Conservation (phyloP, 768 basidiomycete genomes). For the Kockovaella imperatae region DNA sequence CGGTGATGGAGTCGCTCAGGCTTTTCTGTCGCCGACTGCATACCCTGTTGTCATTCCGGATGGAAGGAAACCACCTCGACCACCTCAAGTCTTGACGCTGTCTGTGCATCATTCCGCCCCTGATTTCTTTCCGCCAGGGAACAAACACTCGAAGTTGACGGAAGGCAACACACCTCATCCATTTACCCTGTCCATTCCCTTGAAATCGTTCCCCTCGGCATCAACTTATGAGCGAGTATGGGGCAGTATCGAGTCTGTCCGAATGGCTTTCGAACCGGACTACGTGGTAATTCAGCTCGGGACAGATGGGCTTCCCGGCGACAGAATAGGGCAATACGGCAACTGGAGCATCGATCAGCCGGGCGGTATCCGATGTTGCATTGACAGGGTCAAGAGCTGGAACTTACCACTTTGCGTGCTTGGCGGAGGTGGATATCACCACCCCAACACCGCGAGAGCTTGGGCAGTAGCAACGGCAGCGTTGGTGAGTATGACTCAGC, state of each 20-base stretch:
- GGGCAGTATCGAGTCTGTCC: constrained; percentile 57
- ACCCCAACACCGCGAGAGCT: constrained; percentile 73
- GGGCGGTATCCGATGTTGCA: constrained; percentile 61
- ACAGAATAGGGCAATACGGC: constrained; percentile 64
- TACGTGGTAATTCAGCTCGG: constrained; percentile 79
- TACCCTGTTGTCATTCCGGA: constrained; percentile 47
- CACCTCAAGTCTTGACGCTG: constrained; percentile 52
- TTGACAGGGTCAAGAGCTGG: constrained; percentile 25
- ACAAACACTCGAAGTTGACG: constrained; percentile 30
- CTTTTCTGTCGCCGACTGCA: constrained; percentile 43
- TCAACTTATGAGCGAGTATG: constrained; percentile 60
- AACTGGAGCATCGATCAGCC: constrained; percentile 53
- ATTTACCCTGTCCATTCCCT: constrained; percentile 67
- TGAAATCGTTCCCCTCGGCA: constrained; percentile 62
- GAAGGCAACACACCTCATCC: constrained; percentile 52
- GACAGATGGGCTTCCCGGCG: constrained; percentile 75
- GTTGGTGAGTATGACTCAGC: constrained; percentile 52
- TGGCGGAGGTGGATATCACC: constrained; percentile 68
- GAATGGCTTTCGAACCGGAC: constrained; percentile 61
- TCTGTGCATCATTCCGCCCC: constrained; percentile 76
- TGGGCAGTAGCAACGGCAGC: constrained; percentile 77
- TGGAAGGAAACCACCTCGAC: constrained; percentile 46
- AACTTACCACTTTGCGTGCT: constrained; percentile 25
- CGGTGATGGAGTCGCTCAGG: constrained; percentile 76
- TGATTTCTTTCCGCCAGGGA: constrained; percentile 66